Conservation (phyloP, 495 filamentous ascomycete species). For the Pseudevernia furfuracea region DNA sequence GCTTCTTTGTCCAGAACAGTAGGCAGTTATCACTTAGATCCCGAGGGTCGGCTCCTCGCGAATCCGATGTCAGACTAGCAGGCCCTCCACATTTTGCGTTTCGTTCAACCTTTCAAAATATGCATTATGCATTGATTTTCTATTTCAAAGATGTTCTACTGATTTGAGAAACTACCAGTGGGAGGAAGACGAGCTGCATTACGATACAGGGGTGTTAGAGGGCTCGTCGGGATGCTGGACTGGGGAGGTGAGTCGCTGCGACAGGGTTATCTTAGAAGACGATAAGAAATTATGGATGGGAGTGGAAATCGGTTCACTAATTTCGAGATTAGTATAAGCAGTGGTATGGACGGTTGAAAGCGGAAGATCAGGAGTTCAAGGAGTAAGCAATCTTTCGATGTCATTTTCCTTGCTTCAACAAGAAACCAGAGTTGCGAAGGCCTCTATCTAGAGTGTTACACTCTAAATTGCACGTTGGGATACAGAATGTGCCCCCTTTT, state of each 20-base stretch:
- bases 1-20: background rate
- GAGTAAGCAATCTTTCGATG: background rate
- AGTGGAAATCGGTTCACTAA: conserved; percentile 56
- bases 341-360: conserved; percentile 46
- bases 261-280: conserved; percentile 20
- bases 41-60: background rate
- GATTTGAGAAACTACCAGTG: conserved; percentile 28
- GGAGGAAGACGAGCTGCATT: conserved; percentile 56
- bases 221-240: conserved; percentile 66
- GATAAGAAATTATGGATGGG: conserved; percentile 30
- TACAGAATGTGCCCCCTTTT: background rate
- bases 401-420: background rate
- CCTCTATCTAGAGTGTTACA: background rate
- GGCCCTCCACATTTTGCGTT: background rate
- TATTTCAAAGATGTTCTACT: background rate
- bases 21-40: background rate
- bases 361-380: conserved; percentile 58
- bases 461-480: background rate
- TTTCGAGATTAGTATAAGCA: conserved; percentile 51
- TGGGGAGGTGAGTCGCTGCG: conserved; percentile 48
- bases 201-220: conserved; percentile 76
- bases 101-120: background rate
- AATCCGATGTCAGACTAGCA: background rate
- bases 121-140: background rate
- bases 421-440: background rate